These are phyloP conservation scores for Eucalyptus pauciflora DNA, from an alignment of 345 rosid genomes.

Conservation along the genomic window DNA sequence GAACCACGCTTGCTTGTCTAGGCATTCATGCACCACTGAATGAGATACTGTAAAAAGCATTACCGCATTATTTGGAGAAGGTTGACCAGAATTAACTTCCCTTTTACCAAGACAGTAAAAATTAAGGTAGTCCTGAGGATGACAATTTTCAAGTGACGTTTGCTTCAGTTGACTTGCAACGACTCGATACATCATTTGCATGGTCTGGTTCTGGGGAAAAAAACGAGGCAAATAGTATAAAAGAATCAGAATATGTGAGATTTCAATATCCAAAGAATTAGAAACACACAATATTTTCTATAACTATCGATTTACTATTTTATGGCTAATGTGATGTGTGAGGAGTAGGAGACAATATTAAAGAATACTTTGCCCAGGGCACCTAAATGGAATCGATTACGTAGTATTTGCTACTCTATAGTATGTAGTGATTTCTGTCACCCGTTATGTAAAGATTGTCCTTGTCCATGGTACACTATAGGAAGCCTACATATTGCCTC, in stretches of 20 bases:
- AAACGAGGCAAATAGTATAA: background rate
- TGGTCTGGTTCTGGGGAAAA: constrained; percentile 70
- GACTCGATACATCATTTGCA: constrained; percentile 79
- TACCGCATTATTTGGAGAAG: constrained; percentile 35
- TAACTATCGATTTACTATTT: background rate
- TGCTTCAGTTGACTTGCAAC: constrained; percentile 48
- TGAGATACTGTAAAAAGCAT: background rate
- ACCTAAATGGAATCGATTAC: background rate
- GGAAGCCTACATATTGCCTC: background rate
- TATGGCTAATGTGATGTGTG: background rate
- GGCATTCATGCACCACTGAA: background rate
- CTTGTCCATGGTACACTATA: background rate
- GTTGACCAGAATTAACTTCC: constrained; percentile 10
- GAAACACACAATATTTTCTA: background rate
- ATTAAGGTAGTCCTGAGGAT: constrained; percentile 90
- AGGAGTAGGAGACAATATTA: background rate
- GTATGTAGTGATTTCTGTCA: background rate
- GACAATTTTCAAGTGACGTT: constrained; percentile 22
- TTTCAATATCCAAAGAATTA: background rate
- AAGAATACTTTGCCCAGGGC: background rate
- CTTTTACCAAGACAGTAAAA: constrained; percentile 86
- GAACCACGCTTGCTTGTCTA: background rate
- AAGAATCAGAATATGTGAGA: background rate
- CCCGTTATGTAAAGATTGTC: background rate
- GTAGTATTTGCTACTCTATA: background rate